A percentile compares a stretch with the other conserved stretches of the same genome.
phyloP scores from a whole-genome alignment of 2,329 filamentous ascomycete species.

The Lachnellula occidentalis region DNA sequence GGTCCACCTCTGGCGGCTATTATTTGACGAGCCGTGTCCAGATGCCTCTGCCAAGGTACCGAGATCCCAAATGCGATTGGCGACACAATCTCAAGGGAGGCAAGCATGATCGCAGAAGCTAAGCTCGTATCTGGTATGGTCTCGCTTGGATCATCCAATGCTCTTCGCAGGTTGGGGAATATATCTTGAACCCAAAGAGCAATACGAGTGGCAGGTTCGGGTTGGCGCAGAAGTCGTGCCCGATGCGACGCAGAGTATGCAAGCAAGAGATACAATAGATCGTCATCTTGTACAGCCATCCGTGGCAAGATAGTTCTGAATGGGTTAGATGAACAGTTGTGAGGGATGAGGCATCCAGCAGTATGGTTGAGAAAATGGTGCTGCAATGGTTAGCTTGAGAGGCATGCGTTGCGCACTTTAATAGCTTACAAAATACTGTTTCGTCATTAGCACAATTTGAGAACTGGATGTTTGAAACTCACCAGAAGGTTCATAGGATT shows the following conservation, averaged over 20 bases:
- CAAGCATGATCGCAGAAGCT: conserved; percentile 78
- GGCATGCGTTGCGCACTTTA: not conserved
- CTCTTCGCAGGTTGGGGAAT: conserved; percentile 65
- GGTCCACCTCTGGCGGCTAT: conserved; percentile 62
- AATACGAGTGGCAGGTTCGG: conserved; percentile 71
- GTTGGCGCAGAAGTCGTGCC: conserved; percentile 66
- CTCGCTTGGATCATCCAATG: conserved; percentile 55
- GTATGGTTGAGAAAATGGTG: conserved; percentile 73
- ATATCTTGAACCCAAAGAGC: conserved; percentile 75
- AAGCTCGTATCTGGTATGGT: conserved; percentile 68
- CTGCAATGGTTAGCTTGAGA: conserved; percentile 24
- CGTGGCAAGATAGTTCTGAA: conserved; percentile 45
- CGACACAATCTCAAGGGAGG: conserved; percentile 77
- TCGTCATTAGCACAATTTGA: not conserved
- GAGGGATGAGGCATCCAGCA: conserved; percentile 52
- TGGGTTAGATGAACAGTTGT: conserved; percentile 48
- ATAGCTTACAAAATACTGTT: conserved; percentile 43
- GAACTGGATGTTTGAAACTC: conserved; percentile 2
- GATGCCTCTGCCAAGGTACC: conserved; percentile 75
- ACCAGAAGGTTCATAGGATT: conserved; percentile 74
- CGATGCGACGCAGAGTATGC: conserved; percentile 83
- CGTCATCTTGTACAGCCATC: conserved; percentile 63
- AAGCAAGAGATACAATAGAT: conserved; percentile 70
- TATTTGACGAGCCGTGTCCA: conserved; percentile 69
- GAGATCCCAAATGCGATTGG: conserved; percentile 76